Percentiles rank a stretch among this genome's conserved stretches.
phyloP scores from a whole-genome alignment of 176 grass and related monocot genomes.

The Eragrostis nindensis region DNA sequence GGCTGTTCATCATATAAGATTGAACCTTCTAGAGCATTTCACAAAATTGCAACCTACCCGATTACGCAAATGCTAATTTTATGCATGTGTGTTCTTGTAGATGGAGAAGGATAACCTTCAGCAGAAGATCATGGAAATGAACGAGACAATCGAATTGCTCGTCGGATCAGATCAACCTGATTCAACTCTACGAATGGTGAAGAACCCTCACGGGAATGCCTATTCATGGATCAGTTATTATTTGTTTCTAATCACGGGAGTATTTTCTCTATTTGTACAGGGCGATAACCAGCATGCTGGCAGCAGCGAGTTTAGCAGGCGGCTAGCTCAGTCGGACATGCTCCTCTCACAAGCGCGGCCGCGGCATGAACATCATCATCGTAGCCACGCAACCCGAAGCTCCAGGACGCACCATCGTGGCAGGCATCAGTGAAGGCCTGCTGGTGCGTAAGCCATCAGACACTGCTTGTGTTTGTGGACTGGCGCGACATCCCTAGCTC shows the following conservation, averaged over 20 bases:
- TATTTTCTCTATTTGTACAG: slow-evolving; percentile 28
- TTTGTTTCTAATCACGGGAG: slow-evolving; percentile 3
- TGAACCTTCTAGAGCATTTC: not conserved
- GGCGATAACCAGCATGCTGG: slow-evolving; percentile 35
- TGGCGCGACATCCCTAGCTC: not conserved
- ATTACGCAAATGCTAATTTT: not conserved
- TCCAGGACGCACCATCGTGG: slow-evolving; percentile 39
- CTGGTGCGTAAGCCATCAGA: slow-evolving; percentile 2
- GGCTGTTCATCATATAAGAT: not conserved
- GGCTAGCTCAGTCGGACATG: slow-evolving; percentile 72
- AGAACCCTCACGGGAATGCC: slow-evolving; percentile 10
- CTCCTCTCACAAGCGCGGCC: slow-evolving; percentile 67
- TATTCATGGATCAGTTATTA: not conserved
- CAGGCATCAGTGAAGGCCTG: slow-evolving; percentile 38
- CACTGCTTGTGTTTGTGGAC: slow-evolving; percentile 52
- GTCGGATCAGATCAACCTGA: slow-evolving; percentile 36
- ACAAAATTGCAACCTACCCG: not conserved
- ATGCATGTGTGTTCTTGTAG: slow-evolving; percentile 39
- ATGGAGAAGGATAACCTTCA: slow-evolving; percentile 77
- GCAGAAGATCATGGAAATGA: slow-evolving; percentile 64
- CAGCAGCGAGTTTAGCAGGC: slow-evolving; percentile 63
- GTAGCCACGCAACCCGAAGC: slow-evolving; percentile 28
- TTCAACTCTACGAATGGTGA: slow-evolving; percentile 28
- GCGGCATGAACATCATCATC: slow-evolving; percentile 61
- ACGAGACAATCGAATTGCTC: slow-evolving; percentile 56